phyloP scores from a whole-genome alignment of 2,329 filamentous ascomycete species.

The Fusarium falciforme region DNA sequence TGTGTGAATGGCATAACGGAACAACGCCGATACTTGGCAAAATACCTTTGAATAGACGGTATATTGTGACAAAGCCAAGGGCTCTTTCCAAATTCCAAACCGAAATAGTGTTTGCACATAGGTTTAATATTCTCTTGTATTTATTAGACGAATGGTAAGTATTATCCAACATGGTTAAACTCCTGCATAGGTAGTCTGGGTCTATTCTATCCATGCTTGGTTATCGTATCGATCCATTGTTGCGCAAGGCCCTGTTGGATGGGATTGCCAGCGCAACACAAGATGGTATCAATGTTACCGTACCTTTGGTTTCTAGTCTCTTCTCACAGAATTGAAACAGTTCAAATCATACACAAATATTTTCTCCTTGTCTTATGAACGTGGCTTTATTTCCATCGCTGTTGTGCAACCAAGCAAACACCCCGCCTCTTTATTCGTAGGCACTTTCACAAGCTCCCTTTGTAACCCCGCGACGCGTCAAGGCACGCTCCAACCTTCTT shows the following conservation, averaged over 20 bases:
- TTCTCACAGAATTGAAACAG: not conserved
- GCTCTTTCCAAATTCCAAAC: not conserved
- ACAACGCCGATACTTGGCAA: not conserved
- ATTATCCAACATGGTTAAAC: not conserved
- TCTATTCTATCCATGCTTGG: not conserved
- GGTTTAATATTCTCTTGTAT: not conserved
- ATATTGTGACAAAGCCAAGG: not conserved
- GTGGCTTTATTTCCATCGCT: not conserved
- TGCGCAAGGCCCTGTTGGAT: not conserved
- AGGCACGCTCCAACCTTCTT: slow-evolving; percentile 7
- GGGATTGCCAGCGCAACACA: not conserved
- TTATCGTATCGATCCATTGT: not conserved
- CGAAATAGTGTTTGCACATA: not conserved
- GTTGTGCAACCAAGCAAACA: not conserved
- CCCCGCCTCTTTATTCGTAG: slow-evolving; percentile 14
- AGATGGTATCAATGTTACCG: not conserved
- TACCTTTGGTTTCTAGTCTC: not conserved
- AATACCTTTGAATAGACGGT: not conserved
- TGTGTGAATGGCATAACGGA: not conserved
- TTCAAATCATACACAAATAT: not conserved
- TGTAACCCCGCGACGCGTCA: slow-evolving; percentile 36
- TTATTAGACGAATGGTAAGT: not conserved
- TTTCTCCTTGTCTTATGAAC: not conserved
- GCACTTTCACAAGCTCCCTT: not conserved
- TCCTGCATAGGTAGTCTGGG: not conserved